Evolutionary conservation across 164 flowering plant genomes (phyloP), one percentile per base, ranked within the genome.

Genomic region (Nelumbo lutea): DNA sequence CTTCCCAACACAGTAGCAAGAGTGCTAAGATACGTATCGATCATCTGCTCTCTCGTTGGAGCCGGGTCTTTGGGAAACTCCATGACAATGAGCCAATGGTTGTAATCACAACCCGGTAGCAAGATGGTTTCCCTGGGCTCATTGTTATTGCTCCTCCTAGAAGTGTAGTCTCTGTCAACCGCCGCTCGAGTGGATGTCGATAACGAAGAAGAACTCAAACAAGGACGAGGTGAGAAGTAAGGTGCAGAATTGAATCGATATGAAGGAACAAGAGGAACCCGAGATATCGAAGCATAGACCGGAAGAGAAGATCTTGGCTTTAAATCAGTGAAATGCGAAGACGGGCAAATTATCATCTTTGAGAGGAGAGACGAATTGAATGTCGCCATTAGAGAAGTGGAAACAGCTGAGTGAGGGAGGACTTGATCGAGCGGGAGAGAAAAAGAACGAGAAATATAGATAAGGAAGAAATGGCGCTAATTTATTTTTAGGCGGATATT

Each of bases 11-110:
- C 98, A 56, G 97, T 82, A 42, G 99, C 93, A 40, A 96, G 98
- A 13, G 97, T 93, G 14, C 87, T 79, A 61, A 93, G 91, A 70
- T 96, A 96, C 15, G 99, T 90, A 0, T 96, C 93, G 61, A 96
- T 96, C 99, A 96, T 96, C 71, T 92, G 95, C 73, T 96, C 99
- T 61, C 98, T 80, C 4, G 99, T 86, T 6, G 99, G 99, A 0
- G 91, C 91, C 5, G 95, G 96, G 73, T 89, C 98, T 59, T 95
- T 95, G 45, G 99, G 97, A 70, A 96, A 96, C 83, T 96, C 98
- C 99, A 96, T 89, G 15, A 96, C 98, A 39, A 96, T 91, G 11
- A 96, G 87, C 98, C 98, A 96, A 69, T 96, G 98, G 68, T 93
- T 92, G 70, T 88, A 93, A 68, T 93, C 98, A 67, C 99, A 96